Conservation (phyloP, 768 basidiomycete species). For the Piloderma croceum region DNA sequence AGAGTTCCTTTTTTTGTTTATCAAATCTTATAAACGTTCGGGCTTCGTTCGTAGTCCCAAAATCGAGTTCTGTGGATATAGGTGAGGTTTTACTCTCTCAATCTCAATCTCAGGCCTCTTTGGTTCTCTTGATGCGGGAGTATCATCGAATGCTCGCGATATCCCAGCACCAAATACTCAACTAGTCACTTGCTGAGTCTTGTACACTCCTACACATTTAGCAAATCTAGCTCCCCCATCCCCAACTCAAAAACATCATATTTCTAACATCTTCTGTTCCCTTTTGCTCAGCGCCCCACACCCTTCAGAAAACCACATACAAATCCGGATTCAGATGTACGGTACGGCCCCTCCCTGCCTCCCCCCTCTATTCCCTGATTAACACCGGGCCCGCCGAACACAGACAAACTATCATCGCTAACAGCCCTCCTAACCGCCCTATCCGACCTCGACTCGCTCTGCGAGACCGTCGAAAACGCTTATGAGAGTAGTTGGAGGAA, state of each 20-base stretch:
- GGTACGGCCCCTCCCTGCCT: slow-evolving; percentile 48
- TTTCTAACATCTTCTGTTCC: no score
- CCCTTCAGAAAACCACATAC: slow-evolving; percentile 94
- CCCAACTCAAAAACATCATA: no score
- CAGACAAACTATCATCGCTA: slow-evolving; percentile 85
- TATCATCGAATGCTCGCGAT: no score
- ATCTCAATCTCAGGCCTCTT: no score
- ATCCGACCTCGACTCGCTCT: slow-evolving; percentile 70
- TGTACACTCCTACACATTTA: no score
- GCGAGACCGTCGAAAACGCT: slow-evolving; percentile 60
- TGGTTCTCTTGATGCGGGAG: no score
- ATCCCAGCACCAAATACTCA: no score
- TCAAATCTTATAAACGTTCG: not conserved
- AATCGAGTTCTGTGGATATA: slow-evolving; percentile 98
- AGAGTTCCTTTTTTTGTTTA: slow-evolving; percentile 2
- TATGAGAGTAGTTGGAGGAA: slow-evolving; percentile 56
- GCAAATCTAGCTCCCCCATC: no score
- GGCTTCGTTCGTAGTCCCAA: no score
- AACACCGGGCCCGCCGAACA: not conserved
- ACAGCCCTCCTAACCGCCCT: slow-evolving; percentile 75
- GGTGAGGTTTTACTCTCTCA: slow-evolving; percentile 40
- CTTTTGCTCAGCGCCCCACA: slow-evolving; percentile 65
- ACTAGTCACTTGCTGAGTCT: no score
- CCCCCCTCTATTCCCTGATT: not conserved
- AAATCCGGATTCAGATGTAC: slow-evolving; percentile 99